Evolutionary conservation across 805 yeast genomes (phyloP), one percentile per base, ranked within the genome.

Genomic region (Metschnikowia colocasiae): DNA sequence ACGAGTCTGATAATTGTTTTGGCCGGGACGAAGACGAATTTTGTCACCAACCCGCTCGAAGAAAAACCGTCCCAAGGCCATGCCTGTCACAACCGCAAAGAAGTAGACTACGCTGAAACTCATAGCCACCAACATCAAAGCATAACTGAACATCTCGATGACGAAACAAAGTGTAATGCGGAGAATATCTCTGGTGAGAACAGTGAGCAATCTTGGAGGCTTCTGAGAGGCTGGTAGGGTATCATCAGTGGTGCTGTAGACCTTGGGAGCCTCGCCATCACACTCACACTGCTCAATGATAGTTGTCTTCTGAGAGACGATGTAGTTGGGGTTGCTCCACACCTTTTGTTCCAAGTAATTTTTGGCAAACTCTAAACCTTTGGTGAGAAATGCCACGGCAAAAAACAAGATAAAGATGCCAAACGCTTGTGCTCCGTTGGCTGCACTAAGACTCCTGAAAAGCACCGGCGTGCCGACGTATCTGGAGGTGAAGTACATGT

Each of bases 61-160:
- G 56, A 80, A 76, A 37, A 85, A 79, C 57, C 85, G 87, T 31
- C 88, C 87, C 47, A 84, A 67, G 0, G 90, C 76, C 49, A 84
- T 67, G 9, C 95, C 95, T 15, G 82, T 56, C 15, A 83, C 79
- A 26, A 84, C 82, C 1, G 87, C 92, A 65, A 86, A 86, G 63
- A 86, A 83, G 55, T 86, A 86, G 0, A 80, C 65, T 39, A 84
- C 55, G 7, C 84, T 76, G 60, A 73, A 85, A 34, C 85, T 73
- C 95, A 86, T 86, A 5, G 85, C 85, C 13, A 82, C 90, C 67
- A 86, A 74, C 95, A 86, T 86, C 57, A 86, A 65, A 30, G 83
- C 83, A 59, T 82, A 86, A 10, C 85, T 83, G 41, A 86, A 60
- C 74, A 85, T 70, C 18, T 86, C 84, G 2, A 86, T 78, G 15